Base-by-base conservation (phyloP, 2,329 filamentous ascomycete species). In the Claviceps capensis region DNA sequence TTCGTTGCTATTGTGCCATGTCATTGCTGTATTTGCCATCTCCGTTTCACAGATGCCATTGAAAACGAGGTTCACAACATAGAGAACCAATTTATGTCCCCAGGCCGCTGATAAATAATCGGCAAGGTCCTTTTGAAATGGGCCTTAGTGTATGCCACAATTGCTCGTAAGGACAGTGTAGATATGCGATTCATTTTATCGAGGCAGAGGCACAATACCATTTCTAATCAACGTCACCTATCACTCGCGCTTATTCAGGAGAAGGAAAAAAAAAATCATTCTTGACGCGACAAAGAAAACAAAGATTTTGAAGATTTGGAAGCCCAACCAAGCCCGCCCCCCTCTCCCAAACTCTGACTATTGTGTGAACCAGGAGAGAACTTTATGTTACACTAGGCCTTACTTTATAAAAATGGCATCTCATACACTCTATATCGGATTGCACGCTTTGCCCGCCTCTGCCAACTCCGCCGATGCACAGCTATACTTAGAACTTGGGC, bases 401-500 rank as follows among this genome's bases (percentile, higher is more conserved):
- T 53, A 30, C 37, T 63, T 68, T 51, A 16, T 36, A 13, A 61
- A 69, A 71, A 71, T 68, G 70, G 70, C 71, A 75, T 75, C 69
- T 72, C 69, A 71, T 76, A 76, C 73, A 76, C 70, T 76, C 73
- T 76, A 76, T 76, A 71, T 69, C 70, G 67, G 65, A 65, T 62
- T 65, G 30, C 63, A 62, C 62, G 61, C 62, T 62, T 65, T 62
- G 64, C 62, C 19, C 42, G 8, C 19, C 42, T 44, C 42, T 16
- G 61, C 62, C 65, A 63, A 57, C 60, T 64, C 52, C 52, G 53
- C 54, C 56, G 53, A 56, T 56, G 57, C 57, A 58, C 54, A 61
- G 58, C 58, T 57, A 56, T 59, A 67, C 14, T 56, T 73, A 78
- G 63, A 76, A 77, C 74, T 88, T 91, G 70, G 88, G 83, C 76